Base-by-base conservation (phyloP, 768 basidiomycete species). In the Leccinum subtestaceum region DNA sequence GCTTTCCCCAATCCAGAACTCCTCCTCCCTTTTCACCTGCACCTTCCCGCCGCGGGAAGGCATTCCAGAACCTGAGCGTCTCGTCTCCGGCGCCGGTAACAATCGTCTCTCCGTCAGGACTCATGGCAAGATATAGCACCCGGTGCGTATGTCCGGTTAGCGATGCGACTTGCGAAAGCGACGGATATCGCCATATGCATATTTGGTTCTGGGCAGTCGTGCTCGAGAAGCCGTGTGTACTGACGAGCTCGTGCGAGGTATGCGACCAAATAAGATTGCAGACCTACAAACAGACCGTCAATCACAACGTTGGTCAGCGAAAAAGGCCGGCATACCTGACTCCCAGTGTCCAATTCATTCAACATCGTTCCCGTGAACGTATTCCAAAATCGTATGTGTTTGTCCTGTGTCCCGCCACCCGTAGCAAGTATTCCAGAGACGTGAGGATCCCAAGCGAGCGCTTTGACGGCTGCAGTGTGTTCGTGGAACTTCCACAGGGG, bases 1-100 rank as follows among this genome's bases (percentile, higher is more conserved):
- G 64, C 56, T 73, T 75, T 43, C 77, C 78, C 68, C 80, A 82
- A 56, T 82, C 81, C 54, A 82, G 65, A 53, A 65, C 69, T 25
- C 78, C 80, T 36, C 79, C 65, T 49, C 78, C 65, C 64, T 61
- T 74, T 40, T 72, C 68, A 49, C 72, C 74, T 27, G 70, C 70
- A 40, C 69, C 73, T 56, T 86, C 87, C 63, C 78, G 82, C 74
- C 85, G 87, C n/a, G 91, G 91, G 68, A 99, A 98, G 0, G 94
- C 95, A 72, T 94, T 96, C 96, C 96, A 98, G 74, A 98, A 98
- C 62, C 95, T 76, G 55, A 99, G 76, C 4, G 96, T 99, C 76
- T 98, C 96, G 72, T 99, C 96, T 0, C 96, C 96, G 0, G 96
- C 96, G 15, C 96, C 96, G 0, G 95, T 98, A 27, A 98, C 97